phyloP scores from a whole-genome alignment of 106 monocot genomes.

The Chionographis japonica region DNA sequence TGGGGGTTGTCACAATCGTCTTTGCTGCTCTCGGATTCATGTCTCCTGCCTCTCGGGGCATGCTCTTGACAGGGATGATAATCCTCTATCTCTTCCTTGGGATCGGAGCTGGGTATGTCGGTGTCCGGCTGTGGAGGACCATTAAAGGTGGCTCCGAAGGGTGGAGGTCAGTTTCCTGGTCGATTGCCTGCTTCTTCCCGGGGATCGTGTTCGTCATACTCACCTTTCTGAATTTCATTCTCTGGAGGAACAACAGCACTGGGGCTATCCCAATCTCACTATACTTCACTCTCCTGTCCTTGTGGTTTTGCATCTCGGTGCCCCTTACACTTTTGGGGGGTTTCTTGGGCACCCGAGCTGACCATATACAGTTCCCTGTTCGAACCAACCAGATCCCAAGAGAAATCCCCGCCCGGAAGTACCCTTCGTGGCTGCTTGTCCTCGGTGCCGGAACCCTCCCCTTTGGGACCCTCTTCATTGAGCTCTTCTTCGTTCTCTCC shows the following conservation, averaged over 20 bases:
- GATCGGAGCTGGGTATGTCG: constrained; percentile 40
- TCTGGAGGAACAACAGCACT: constrained; percentile 21
- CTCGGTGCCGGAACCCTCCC: constrained; percentile 20
- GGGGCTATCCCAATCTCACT: constrained; percentile 20
- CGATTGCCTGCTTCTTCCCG: constrained; percentile 22
- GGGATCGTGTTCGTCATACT: constrained; percentile 21
- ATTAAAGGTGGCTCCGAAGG: constrained; percentile 47
- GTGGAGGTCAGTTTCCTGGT: constrained; percentile 35
- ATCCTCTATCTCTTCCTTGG: constrained; percentile 53
- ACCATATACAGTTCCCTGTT: constrained; percentile 14
- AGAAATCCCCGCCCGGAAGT: constrained; percentile 20
- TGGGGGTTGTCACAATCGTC: constrained; percentile 42
- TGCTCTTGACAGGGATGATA: constrained; percentile 53
- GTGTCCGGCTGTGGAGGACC: constrained; percentile 51
- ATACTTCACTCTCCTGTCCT: constrained; percentile 18
- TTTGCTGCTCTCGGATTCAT: constrained; percentile 53
- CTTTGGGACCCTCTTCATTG: constrained; percentile 25
- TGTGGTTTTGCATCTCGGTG: constrained; percentile 37
- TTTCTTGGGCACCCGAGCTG: constrained; percentile 14
- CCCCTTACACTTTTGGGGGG: constrained; percentile 32
- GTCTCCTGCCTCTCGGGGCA: constrained; percentile 50
- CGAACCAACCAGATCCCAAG: constrained; percentile 23
- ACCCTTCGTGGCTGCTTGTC: constrained; percentile 29
- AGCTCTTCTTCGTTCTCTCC: constrained; percentile 30
- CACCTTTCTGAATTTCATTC: constrained; percentile 20